Evolutionary conservation across 208 protist genomes (phyloP), one percentile per base, ranked within the genome.

Genomic region (Porcisia hertigi): DNA sequence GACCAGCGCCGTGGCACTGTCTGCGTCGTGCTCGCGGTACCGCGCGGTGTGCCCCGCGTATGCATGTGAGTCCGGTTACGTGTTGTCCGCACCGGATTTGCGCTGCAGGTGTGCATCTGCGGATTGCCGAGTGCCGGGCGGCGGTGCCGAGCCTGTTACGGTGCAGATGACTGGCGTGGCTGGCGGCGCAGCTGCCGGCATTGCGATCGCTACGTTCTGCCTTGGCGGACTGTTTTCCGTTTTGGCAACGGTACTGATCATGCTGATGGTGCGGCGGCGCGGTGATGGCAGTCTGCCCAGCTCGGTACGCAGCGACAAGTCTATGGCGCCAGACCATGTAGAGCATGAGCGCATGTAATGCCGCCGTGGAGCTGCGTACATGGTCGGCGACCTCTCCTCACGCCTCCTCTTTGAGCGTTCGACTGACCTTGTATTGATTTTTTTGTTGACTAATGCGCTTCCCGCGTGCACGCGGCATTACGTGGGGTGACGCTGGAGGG

Each of bases 1-100:
- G 36, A 57, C 73, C 64, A 52, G 54, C 14, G 11, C 49, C 11
- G 49, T 57, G 34, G 45, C 14, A 64, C 64, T 77, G 36, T 71
- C 73, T 23, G 41, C 25, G 64, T 25, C 73, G 54, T 77, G 73
- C 64, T 25, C 6, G 64, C 54, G 60, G 41, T 77, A 77, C 73
- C 73, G 73, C 65, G 23, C 64, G 14, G 36, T 34, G n/a, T 77
- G 73, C 73, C 73, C 73, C 54, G 39, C 64, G n/a, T 57, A 77
- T 34, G 18, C 73, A 30, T 77, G 73, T 41, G 39, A 30, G 54
- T 54, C 73, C 39, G 65, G 43, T 64, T 77, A 72, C 73, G 65
- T 77, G 9, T 36, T 71, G 41, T 30, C 67, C 53, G 65, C 65
- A 9, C 8, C n/a, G 53, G 70, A 8, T 11, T 20, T 6, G 65